phyloP scores from a whole-genome alignment of 257 asterid species.

The Echium plantagineum region DNA sequence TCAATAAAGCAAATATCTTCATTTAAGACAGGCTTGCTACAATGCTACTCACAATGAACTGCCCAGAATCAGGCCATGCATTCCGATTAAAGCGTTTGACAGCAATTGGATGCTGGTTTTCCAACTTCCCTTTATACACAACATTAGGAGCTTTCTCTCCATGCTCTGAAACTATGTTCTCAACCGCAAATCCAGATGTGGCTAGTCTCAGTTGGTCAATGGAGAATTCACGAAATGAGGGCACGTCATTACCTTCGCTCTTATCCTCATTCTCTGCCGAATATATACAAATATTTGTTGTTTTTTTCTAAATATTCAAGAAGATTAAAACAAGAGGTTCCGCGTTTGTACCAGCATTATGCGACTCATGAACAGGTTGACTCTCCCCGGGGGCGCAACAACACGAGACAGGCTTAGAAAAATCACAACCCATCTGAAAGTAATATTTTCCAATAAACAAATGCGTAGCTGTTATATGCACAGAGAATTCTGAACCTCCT shows the following conservation, averaged over 20 bases:
- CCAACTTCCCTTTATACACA: slow-evolving; percentile 82
- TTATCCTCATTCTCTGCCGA: slow-evolving; percentile 50
- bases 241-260: slow-evolving; percentile 63
- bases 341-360: slow-evolving; percentile 16
- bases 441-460: not conserved
- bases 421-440: slow-evolving; percentile 30
- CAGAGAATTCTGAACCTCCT: not conserved
- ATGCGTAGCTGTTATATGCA: not conserved
- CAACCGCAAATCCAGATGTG: slow-evolving; percentile 86
- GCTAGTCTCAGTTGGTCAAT: slow-evolving; percentile 72
- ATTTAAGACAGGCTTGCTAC: slow-evolving; percentile 5
- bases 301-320: no score
- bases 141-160: slow-evolving; percentile 98
- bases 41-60: slow-evolving; percentile 56
- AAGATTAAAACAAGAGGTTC: not conserved
- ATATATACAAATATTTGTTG: not conserved
- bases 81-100: slow-evolving; percentile 89
- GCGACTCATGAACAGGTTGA: slow-evolving; percentile 19
- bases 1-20: not conserved
- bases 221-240: slow-evolving; percentile 72
- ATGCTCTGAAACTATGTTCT: slow-evolving; percentile 89
- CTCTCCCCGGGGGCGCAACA: slow-evolving; percentile 28
- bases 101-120: slow-evolving; percentile 72
- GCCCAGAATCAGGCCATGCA: slow-evolving; percentile 85
- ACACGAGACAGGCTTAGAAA: slow-evolving; percentile 24